Percentiles rank a stretch among this genome's conserved stretches.
These are phyloP conservation scores for Aspergillus cejpii DNA, from an alignment of 2,329 filamentous ascomycete species.

Conservation along the genomic window DNA sequence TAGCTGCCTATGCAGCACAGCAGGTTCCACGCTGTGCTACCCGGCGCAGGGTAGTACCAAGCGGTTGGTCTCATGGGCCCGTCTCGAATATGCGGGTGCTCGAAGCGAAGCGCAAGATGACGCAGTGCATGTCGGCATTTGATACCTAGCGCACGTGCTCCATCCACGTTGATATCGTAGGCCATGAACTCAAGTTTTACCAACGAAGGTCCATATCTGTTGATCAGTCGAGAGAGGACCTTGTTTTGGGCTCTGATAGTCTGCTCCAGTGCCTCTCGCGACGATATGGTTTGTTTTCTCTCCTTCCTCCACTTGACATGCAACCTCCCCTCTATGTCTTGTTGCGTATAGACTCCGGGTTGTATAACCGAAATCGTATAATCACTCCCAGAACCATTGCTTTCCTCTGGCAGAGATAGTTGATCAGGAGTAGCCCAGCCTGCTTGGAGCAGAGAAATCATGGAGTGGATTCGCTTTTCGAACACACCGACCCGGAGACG, in stretches of 20 bases:
- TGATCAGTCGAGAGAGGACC: constrained; percentile 19
- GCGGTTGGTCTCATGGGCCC: constrained; percentile 22
- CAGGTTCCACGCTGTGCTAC: constrained; percentile 28
- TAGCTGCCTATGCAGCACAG: constrained; percentile 26
- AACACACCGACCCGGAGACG: constrained; percentile 30
- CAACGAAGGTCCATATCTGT: constrained; percentile 24
- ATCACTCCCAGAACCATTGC: constrained; percentile 4
- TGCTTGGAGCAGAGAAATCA: constrained; percentile 27
- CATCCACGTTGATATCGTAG: constrained; percentile 25
- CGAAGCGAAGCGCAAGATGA: constrained; percentile 32
- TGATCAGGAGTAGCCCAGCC: constrained; percentile 20
- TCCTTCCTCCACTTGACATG: constrained; percentile 1
- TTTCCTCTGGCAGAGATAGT: constrained; percentile 1
- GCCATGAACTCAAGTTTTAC: constrained; percentile 28
- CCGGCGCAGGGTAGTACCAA: constrained; percentile 25
- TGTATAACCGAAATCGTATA: constrained; percentile 17
- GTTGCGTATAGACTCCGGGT: constrained; percentile 1
- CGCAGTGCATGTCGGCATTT: constrained; percentile 22
- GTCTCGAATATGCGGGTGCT: constrained; percentile 32
- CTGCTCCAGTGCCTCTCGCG: constrained; percentile 12
- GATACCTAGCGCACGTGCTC: constrained; percentile 22
- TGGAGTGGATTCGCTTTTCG: constrained; percentile 28
- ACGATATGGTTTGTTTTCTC: background rate
- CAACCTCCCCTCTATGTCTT: background rate
- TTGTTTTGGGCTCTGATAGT: constrained; percentile 24